These are phyloP conservation scores for Blastomyces emzantsi DNA, from an alignment of 2,329 filamentous ascomycete species.

Conservation along the genomic window DNA sequence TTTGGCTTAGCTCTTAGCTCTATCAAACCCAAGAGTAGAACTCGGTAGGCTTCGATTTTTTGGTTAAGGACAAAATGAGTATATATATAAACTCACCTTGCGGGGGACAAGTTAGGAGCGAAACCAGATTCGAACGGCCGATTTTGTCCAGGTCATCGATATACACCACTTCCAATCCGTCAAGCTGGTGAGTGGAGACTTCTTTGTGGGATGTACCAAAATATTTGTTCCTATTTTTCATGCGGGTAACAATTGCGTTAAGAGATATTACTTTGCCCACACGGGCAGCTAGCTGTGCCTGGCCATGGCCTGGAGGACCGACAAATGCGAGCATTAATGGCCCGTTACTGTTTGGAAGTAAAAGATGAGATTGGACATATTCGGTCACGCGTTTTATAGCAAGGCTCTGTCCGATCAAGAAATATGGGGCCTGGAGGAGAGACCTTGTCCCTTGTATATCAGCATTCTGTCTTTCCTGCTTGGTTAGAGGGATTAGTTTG, in stretches of 20 bases:
- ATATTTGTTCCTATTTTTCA: not conserved
- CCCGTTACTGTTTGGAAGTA: conserved; percentile 2
- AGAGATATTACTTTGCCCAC: conserved; percentile 8
- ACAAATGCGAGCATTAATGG: conserved; percentile 14
- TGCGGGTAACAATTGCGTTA: not conserved
- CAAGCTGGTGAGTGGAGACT: not conserved
- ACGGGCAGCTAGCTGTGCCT: conserved; percentile 11
- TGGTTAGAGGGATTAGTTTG: not conserved
- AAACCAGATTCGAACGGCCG: conserved; percentile 40
- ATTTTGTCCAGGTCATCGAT: conserved; percentile 20
- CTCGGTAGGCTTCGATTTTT: not conserved
- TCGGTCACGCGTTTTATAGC: conserved; percentile 10
- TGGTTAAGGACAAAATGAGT: not conserved
- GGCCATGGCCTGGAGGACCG: conserved; percentile 15
- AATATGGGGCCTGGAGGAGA: conserved; percentile 4
- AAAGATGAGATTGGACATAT: conserved; percentile 9
- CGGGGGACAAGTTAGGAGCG: conserved; percentile 34
- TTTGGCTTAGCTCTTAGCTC: not conserved
- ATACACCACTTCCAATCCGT: conserved; percentile 7
- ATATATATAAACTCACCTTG: conserved; percentile 7
- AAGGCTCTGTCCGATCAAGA: conserved; percentile 12
- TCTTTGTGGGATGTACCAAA: not conserved
- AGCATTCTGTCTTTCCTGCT: not conserved
- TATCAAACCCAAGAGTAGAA: conserved; percentile 30
- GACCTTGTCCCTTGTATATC: not conserved